These are phyloP conservation scores for Xylaria telfairii DNA, from an alignment of 495 filamentous ascomycete genomes.

Conservation along the genomic window DNA sequence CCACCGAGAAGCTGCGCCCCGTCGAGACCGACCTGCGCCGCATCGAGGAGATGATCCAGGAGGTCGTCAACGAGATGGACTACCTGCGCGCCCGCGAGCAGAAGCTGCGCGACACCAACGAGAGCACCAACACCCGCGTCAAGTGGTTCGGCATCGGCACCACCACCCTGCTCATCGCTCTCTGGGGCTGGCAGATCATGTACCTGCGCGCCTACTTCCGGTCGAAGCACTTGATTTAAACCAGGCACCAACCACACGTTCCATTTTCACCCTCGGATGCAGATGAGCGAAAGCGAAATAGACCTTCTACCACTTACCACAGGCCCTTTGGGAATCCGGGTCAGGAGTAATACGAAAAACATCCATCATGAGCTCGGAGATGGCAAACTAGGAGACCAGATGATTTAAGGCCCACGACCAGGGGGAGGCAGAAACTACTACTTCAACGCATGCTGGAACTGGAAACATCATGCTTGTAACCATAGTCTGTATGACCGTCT, in stretches of 20 bases:
- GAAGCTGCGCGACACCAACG: slow-evolving; percentile 96
- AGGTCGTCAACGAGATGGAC: slow-evolving; percentile 87
- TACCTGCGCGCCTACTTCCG: slow-evolving; percentile 98
- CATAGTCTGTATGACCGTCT: slow-evolving; percentile 24
- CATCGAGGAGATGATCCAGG: slow-evolving; percentile 83
- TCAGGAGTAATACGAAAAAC: neutral
- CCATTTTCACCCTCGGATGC: neutral
- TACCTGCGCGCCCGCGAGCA: slow-evolving; percentile 91
- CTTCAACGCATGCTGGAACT: slow-evolving; percentile 2
- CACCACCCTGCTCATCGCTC: slow-evolving; percentile 87
- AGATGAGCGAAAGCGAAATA: neutral
- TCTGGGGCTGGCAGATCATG: slow-evolving; percentile 97
- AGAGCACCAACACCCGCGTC: slow-evolving; percentile 98
- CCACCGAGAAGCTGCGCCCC: slow-evolving; percentile 96
- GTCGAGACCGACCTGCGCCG: slow-evolving; percentile 94
- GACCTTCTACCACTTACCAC: neutral
- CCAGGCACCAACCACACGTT: too few relatives aligned
- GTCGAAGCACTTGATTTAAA: slow-evolving; percentile 89
- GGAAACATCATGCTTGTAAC: slow-evolving; percentile 24
- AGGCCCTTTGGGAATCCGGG: neutral
- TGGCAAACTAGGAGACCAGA: slow-evolving; percentile 10
- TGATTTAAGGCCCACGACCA: neutral
- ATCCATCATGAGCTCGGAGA: neutral
- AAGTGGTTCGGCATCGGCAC: slow-evolving; percentile 98
- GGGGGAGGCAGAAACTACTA: neutral